phyloP scores from a whole-genome alignment of 2,329 filamentous ascomycete species.

The Phyllosticta capitalensis region DNA sequence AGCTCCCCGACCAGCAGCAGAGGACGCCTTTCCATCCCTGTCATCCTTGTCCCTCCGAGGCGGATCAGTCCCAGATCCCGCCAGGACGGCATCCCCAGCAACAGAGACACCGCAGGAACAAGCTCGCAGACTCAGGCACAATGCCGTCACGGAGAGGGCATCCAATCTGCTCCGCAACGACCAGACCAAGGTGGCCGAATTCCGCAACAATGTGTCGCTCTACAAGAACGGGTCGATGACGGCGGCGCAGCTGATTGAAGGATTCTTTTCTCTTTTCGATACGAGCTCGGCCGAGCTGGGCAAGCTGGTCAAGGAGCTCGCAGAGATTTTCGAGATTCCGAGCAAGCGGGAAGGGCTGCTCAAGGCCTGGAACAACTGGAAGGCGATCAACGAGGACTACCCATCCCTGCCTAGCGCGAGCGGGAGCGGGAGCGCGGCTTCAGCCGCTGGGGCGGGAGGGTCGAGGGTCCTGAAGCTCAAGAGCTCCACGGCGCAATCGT shows the following conservation, averaged over 20 bases:
- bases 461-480: slow-evolving; percentile 58
- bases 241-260: slow-evolving; percentile 70
- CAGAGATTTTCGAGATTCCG: slow-evolving; percentile 83
- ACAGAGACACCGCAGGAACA: slow-evolving; percentile 63
- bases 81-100: slow-evolving; percentile 19
- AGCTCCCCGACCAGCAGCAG: slow-evolving; percentile 24
- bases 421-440: slow-evolving; percentile 46
- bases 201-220: slow-evolving; percentile 69
- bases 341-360: slow-evolving; percentile 63
- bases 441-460: slow-evolving; percentile 40
- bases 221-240: slow-evolving; percentile 63
- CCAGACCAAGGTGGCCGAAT: slow-evolving; percentile 60
- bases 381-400: slow-evolving; percentile 91
- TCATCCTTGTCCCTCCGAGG: slow-evolving; percentile 5
- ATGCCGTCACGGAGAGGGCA: slow-evolving; percentile 77
- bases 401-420: slow-evolving; percentile 71
- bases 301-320: slow-evolving; percentile 81
- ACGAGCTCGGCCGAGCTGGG: slow-evolving; percentile 71
- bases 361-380: slow-evolving; percentile 90
- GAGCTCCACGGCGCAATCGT: slow-evolving; percentile 59
- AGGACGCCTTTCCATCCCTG: slow-evolving; percentile 8
- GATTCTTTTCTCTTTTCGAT: slow-evolving; percentile 80
- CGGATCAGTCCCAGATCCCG: slow-evolving; percentile 2
- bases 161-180: slow-evolving; percentile 73
- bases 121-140: slow-evolving; percentile 69